A percentile compares a stretch with the other conserved stretches of the same genome.
These are phyloP conservation scores for Dioszegia crocea DNA, from an alignment of 768 basidiomycete species.

Conservation along the genomic window DNA sequence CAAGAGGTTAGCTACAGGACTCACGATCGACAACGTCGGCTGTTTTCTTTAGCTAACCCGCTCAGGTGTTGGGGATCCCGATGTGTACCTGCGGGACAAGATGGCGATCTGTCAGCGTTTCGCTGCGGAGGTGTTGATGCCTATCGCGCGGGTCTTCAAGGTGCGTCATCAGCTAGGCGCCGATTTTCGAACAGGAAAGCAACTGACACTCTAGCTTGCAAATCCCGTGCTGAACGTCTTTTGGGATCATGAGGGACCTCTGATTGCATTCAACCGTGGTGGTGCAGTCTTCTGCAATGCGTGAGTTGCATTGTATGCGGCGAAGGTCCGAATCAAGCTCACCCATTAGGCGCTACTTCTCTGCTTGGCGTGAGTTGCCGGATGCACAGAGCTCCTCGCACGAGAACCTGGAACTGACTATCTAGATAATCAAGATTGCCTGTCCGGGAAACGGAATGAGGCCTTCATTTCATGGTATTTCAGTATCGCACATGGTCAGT, in stretches of 20 bases:
- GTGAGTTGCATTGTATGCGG: slow-evolving; percentile 52
- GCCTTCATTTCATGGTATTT: slow-evolving; percentile 90
- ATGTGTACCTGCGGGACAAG: slow-evolving; percentile 37
- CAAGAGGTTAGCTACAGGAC: slow-evolving; percentile 30
- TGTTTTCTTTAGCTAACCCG: too few species aligned
- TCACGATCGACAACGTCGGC: too few species aligned
- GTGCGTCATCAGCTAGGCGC: slow-evolving; percentile 17
- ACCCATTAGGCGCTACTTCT: slow-evolving; percentile 63
- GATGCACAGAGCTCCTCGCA: too few species aligned
- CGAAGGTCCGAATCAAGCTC: not conserved
- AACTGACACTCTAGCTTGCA: slow-evolving; percentile 55
- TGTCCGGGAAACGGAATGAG: slow-evolving; percentile 55
- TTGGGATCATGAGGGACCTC: slow-evolving; percentile 69
- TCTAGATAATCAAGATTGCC: not conserved
- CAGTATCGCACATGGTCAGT: slow-evolving; percentile 70
- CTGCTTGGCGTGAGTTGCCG: slow-evolving; percentile 71
- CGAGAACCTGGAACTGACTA: slow-evolving; percentile 1
- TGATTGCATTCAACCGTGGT: slow-evolving; percentile 89
- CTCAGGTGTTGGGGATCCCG: slow-evolving; percentile 59
- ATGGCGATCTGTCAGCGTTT: slow-evolving; percentile 63
- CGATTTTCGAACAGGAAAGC: not conserved
- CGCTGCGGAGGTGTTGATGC: slow-evolving; percentile 60
- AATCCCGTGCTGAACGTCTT: slow-evolving; percentile 76
- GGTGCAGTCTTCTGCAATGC: slow-evolving; percentile 80
- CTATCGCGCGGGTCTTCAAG: slow-evolving; percentile 66